Evolutionary conservation across 768 basidiomycete genomes (phyloP), one percentile per base, ranked within the genome.

Genomic region (Favolaschia claudopus): DNA sequence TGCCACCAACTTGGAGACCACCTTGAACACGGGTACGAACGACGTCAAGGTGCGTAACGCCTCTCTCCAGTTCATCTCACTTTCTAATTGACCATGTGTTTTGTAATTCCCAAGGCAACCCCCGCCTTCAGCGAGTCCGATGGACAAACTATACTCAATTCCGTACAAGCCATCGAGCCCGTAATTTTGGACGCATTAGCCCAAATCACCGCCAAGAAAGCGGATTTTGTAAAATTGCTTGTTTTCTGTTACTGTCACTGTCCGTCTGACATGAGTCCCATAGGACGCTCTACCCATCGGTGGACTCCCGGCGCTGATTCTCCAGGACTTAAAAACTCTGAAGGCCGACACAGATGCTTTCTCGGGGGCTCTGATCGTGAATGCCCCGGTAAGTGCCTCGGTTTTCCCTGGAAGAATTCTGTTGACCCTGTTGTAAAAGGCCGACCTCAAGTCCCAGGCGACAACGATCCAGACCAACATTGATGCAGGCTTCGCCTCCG

Each of bases 341-440:
- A 65, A 64, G 7, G 39, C 52, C 15, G 40, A 33, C 43, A 71
- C 70, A 13, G 45, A 42, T 31, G 44, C 43, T 14, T 72, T 76
- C 51, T 49, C 62, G 12, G 51, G 43, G 28, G 70, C 72, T 8
- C 47, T 76, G n/a, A 66, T 73, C 46, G 64, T 45, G 17, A 42
- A 50, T 24, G 67, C 72, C 2, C 73, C 74, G 1, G 74, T 76
- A 57, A 33, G 70, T n/a, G n/a, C n/a, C n/a, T n/a, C n/a, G n/a
- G n/a, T n/a, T n/a, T n/a, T n/a, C n/a, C n/a, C n/a, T n/a, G n/a
- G n/a, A n/a, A n/a, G n/a, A n/a, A n/a, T n/a, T n/a, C n/a, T n/a
- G n/a, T n/a, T n/a, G n/a, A n/a, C n/a, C n/a, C n/a, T n/a, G n/a
- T n/a, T n/a, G n/a, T n/a, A n/a, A n/a, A n/a, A n/a, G 75, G 57